These are phyloP conservation scores for Leccinum barrowsii DNA, from an alignment of 768 basidiomycete genomes.

Conservation along the genomic window DNA sequence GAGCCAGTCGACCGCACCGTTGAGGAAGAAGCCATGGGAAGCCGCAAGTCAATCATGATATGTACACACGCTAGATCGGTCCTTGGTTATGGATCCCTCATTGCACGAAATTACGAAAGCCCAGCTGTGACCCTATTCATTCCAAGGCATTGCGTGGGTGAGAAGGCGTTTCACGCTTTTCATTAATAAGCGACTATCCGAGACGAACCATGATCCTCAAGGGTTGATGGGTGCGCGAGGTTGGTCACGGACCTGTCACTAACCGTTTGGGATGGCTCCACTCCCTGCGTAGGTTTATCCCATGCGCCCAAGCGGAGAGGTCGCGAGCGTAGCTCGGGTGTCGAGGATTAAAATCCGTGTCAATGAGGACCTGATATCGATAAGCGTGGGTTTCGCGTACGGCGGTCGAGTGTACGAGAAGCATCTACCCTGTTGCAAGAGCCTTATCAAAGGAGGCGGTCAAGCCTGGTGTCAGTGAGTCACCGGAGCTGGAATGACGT, in stretches of 20 bases:
- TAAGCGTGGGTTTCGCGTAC: slow-evolving; percentile 11
- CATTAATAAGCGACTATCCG: slow-evolving; percentile 1
- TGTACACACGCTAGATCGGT: slow-evolving; percentile 10
- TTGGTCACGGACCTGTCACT: slow-evolving; percentile 2
- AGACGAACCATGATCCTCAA: slow-evolving; percentile 8
- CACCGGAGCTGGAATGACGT: slow-evolving; percentile 15
- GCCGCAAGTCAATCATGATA: slow-evolving; percentile 14
- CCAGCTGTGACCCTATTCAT: slow-evolving; percentile 8
- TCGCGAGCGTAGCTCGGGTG: slow-evolving; percentile 2
- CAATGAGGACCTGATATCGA: not conserved
- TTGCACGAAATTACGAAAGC: slow-evolving; percentile 15
- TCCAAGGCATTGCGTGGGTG: slow-evolving; percentile 9
- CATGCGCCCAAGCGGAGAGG: not conserved
- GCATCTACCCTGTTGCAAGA: not conserved
- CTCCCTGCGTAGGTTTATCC: not conserved
- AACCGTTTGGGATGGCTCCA: not conserved
- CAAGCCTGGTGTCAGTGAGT: slow-evolving; percentile 16
- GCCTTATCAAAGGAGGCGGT: slow-evolving; percentile 7
- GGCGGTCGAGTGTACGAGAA: not conserved
- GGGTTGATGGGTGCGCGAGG: slow-evolving; percentile 1
- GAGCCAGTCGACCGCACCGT: slow-evolving; percentile 49
- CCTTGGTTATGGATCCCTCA: slow-evolving; percentile 3
- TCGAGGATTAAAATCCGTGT: not conserved
- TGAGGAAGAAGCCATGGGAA: slow-evolving; percentile 73
- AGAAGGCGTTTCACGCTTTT: slow-evolving; percentile 6